Evolutionary conservation across 768 basidiomycete genomes (phyloP).

Genomic region (Albatrellus ellisii): DNA sequence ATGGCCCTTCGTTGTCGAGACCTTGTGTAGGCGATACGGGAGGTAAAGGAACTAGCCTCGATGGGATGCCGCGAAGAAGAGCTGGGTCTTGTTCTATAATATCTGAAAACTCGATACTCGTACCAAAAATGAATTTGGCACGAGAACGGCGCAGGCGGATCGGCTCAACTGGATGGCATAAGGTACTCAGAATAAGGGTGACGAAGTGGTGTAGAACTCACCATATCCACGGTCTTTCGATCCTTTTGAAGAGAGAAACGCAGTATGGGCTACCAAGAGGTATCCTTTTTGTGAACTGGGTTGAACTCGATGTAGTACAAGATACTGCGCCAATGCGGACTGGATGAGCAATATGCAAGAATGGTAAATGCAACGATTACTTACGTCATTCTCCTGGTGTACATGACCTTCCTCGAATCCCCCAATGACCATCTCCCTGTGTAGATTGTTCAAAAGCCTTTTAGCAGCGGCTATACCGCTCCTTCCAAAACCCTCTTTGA

Average conservation of each 20-base stretch:
- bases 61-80: conserved; percentile 58
- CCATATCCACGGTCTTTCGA: conserved; percentile 71
- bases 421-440: conserved; percentile 83
- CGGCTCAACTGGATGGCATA: conserved; percentile 47
- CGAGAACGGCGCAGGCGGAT: conserved; percentile 73
- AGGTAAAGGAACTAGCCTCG: conserved; percentile 50
- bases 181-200: neutral
- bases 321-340: conserved; percentile 51
- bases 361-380: neutral
- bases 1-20: conserved; percentile 53
- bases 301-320: conserved; percentile 84
- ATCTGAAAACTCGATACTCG: conserved; percentile 53
- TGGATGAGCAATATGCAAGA: neutral
- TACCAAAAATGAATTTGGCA: conserved; percentile 73
- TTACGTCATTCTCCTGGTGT: conserved; percentile 89
- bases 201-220: too few species aligned
- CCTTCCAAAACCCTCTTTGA: conserved; percentile 10
- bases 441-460: conserved; percentile 74
- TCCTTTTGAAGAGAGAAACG: conserved; percentile 56
- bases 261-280: conserved; percentile 83
- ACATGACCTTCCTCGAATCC: conserved; percentile 90
- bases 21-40: conserved; percentile 46
- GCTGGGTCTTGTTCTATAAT: conserved; percentile 34
- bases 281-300: conserved; percentile 87
- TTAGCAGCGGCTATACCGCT: conserved; percentile 27